Base-by-base conservation (phyloP, 345 rosid genomes). In the Salix dunnii region DNA sequence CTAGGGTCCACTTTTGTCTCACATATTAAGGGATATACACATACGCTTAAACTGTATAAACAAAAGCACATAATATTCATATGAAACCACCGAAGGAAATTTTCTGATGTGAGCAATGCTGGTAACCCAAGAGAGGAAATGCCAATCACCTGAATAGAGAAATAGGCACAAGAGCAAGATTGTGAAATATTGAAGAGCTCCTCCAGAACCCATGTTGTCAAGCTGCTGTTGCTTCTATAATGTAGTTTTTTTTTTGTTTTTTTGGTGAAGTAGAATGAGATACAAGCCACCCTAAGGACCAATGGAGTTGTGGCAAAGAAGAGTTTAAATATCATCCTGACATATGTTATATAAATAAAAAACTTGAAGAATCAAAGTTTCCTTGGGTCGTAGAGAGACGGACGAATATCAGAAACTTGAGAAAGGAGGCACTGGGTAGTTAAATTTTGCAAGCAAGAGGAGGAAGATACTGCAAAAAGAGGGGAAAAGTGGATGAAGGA, bases 371-470 rank as follows among this genome's bases (percentile, higher is more conserved):
- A 92, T 92, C 92, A 86, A 78, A 87, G 97, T 87, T 95, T 93
- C 87, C 98, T 93, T 88, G 86, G 88, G 82, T 75, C 77, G 81
- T 80, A 79, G 89, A 84, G 92, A 83, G 86, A 73, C 76, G 77
- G 84, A 58, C 76, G 98, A 96, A 92, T 94, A 89, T 86, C 85
- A 91, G 97, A 88, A 91, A 92, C 98, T 92, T 96, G 96, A 91
- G 93, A 87, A 85, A 91, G 87, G 95, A 87, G 98, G 94, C 82
- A 92, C 82, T 71, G 70, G 87, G 82, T 85, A 80, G 92, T 84
- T 87, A 89, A 88, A 86, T 85, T 84, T 79, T 63, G 84, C 92
- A 91, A 93, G 97, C 97, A 90, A 92, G 90, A 77, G 90, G 85
- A 86, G 88, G 91, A 0, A 40, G 43, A 40, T 89, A 46, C 74